phyloP scores from a whole-genome alignment of 108 stramenopile species.

The Hondaea fermentalgiana region DNA sequence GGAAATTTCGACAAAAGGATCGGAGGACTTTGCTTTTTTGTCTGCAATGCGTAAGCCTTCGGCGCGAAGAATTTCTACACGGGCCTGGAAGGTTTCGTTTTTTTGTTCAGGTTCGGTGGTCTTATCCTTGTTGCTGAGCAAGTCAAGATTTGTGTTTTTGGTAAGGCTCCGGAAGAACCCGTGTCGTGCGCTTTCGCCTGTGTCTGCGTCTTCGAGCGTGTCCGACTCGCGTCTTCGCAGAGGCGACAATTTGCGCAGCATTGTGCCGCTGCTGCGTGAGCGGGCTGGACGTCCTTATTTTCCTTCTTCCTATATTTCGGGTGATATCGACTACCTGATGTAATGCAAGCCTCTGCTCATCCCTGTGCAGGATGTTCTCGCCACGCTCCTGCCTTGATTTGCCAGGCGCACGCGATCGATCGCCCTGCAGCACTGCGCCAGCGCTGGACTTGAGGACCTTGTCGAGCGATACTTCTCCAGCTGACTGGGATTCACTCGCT shows the following conservation, averaged over 20 bases:
- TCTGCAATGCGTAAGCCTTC: not conserved
- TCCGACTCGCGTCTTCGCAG: not conserved
- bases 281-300: not conserved
- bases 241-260: not conserved
- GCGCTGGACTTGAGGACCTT: too few relatives aligned
- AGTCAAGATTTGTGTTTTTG: not conserved
- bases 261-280: not conserved
- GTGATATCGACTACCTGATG: too few relatives aligned
- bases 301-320: not conserved
- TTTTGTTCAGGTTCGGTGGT: not conserved
- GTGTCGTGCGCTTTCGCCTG: not conserved
- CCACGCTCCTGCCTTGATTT: too few relatives aligned
- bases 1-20: not conserved
- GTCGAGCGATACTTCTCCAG: too few relatives aligned
- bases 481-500: too few relatives aligned
- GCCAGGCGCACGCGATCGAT: too few relatives aligned
- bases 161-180: too few relatives aligned
- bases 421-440: too few relatives aligned
- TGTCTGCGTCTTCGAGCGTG: not conserved
- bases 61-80: not conserved
- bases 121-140: not conserved
- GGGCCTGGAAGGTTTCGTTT: not conserved
- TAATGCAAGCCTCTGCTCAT: too few relatives aligned
- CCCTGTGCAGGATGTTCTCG: too few relatives aligned
- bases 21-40: not conserved